These are phyloP conservation scores for Linderniella brevidens DNA, from an alignment of 257 asterid species.

Conservation along the genomic window DNA sequence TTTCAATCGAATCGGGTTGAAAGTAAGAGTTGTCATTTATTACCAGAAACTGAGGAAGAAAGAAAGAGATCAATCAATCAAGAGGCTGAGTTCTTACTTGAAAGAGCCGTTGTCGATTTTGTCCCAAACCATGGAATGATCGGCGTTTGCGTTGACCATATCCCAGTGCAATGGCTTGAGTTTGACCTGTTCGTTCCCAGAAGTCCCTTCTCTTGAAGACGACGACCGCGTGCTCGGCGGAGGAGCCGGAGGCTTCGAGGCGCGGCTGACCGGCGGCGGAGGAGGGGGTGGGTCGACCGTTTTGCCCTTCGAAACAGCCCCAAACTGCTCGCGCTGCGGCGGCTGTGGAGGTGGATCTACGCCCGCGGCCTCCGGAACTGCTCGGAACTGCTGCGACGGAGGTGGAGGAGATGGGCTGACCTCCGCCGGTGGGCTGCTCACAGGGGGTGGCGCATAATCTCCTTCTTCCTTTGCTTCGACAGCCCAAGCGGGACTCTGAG, in stretches of 20 bases:
- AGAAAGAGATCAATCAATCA: background rate
- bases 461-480: conserved; percentile 11
- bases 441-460: conserved; percentile 11
- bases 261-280: conserved; percentile 14
- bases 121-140: conserved; percentile 89
- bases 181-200: conserved; percentile 38
- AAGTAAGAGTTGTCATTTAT: background rate
- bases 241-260: conserved; percentile 17
- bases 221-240: conserved; percentile 36
- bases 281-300: conserved; percentile 35
- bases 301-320: conserved; percentile 13
- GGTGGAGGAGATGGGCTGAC: too few species aligned
- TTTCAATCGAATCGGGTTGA: too few species aligned
- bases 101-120: conserved; percentile 72
- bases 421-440: too few species aligned
- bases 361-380: too few species aligned
- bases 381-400: too few species aligned
- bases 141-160: conserved; percentile 53
- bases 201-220: conserved; percentile 21
- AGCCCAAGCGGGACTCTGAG: conserved; percentile 49
- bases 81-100: conserved; percentile 32
- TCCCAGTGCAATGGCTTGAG: conserved; percentile 83
- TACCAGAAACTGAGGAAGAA: conserved; percentile 2
- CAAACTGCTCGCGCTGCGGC: conserved; percentile 5
- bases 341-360: conserved; percentile 8